Percentiles rank a stretch among this genome's conserved stretches.
Conservation (phyloP, 176 grass and related monocot species). For the Panicum miliaceum region DNA sequence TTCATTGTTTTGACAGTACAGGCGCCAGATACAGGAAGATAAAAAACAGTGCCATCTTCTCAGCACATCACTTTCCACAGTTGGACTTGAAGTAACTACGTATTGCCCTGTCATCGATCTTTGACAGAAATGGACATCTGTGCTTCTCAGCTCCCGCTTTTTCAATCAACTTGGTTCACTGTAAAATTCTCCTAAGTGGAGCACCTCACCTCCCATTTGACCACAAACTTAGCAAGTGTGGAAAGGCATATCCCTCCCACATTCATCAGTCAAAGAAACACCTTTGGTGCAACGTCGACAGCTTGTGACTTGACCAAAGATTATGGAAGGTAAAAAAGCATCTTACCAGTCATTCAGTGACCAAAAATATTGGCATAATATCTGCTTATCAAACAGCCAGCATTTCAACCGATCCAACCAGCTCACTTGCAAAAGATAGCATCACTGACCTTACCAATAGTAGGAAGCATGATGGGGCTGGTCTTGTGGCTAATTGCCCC, state of each 20-base stretch:
- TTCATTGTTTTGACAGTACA: conserved; percentile 7
- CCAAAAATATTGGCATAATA: background rate
- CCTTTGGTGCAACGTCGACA: background rate
- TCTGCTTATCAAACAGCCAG: background rate
- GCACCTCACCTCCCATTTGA: conserved; percentile 20
- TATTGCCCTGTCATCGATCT: background rate
- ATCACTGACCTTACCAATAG: conserved; percentile 12
- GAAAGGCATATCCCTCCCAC: conserved; percentile 17
- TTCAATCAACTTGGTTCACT: conserved; percentile 37
- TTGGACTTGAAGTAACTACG: conserved; percentile 23
- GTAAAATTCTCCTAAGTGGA: conserved; percentile 33
- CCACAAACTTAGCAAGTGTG: conserved; percentile 1
- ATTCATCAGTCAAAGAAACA: background rate
- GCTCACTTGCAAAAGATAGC: background rate
- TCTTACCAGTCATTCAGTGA: background rate
- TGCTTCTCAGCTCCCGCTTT: conserved; percentile 20
- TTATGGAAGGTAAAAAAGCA: background rate
- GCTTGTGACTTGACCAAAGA: conserved; percentile 26
- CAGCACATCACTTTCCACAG: background rate
- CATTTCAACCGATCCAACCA: background rate
- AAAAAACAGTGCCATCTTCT: background rate
- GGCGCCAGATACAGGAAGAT: background rate
- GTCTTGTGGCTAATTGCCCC: background rate
- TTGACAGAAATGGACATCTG: conserved; percentile 40
- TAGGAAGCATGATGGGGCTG: background rate